These are phyloP conservation scores for Reutealis trisperma DNA, from an alignment of 345 rosid species.

Conservation along the genomic window DNA sequence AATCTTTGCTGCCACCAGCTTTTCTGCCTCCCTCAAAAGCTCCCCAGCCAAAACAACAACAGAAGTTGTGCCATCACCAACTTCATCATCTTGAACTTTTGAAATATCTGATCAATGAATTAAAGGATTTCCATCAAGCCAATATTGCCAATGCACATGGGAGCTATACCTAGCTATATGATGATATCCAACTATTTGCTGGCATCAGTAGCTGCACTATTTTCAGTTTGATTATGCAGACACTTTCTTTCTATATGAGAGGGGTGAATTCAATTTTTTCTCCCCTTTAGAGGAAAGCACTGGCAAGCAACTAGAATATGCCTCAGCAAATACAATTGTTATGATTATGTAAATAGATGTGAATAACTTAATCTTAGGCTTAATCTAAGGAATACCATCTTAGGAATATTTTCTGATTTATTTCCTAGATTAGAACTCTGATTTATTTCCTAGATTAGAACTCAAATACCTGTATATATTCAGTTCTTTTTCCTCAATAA, in stretches of 20 bases:
- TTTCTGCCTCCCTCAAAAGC: slow-evolving; percentile 93
- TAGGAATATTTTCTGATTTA: too few relatives aligned
- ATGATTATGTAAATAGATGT: too few relatives aligned
- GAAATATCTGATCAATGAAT: slow-evolving; percentile 62
- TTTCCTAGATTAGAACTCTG: too few relatives aligned
- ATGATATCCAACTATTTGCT: not conserved
- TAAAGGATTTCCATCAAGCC: slow-evolving; percentile 17
- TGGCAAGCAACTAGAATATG: not conserved
- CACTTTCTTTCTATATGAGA: not conserved
- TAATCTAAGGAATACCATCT: too few relatives aligned
- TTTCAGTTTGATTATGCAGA: not conserved
- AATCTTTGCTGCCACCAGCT: slow-evolving; percentile 84
- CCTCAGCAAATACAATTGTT: not conserved
- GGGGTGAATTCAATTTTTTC: not conserved
- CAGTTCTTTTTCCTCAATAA: too few relatives aligned
- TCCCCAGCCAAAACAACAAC: slow-evolving; percentile 98
- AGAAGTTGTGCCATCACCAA: slow-evolving; percentile 99
- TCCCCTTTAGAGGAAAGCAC: not conserved
- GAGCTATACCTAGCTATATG: slow-evolving; percentile 5
- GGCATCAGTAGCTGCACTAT: slow-evolving; percentile 5
- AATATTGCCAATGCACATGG: slow-evolving; percentile 10
- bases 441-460: too few relatives aligned
- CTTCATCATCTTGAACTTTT: slow-evolving; percentile 99
- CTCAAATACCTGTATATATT: too few relatives aligned
- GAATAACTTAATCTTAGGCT: too few relatives aligned